Evolutionary conservation across 148 eudicot genomes (phyloP).

Genomic region (Silene latifolia): DNA sequence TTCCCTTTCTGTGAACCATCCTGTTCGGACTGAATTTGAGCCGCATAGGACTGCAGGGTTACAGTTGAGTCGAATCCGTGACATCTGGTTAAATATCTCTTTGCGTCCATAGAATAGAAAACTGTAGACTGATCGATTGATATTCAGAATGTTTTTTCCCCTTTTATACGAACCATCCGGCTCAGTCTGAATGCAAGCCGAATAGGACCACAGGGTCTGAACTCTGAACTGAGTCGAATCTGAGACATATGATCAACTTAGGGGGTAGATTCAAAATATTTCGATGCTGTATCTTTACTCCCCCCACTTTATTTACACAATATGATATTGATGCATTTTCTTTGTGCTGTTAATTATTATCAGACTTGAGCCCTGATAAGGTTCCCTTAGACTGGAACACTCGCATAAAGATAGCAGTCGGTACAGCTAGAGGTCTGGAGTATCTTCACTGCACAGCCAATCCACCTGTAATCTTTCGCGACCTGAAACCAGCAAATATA

Average conservation of each 20-base stretch:
- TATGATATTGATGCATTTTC: not conserved
- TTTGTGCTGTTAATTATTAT: constrained; percentile 4
- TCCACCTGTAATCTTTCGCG: constrained; percentile 73
- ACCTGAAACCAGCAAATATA: constrained; percentile 68
- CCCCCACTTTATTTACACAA: not conserved
- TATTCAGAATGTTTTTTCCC: no score
- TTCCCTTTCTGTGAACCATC: no score
- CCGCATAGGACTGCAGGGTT: not conserved
- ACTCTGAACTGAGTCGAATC: not conserved
- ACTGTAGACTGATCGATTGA: no score
- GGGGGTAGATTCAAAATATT: not conserved
- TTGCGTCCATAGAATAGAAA: no score
- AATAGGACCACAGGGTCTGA: not conserved
- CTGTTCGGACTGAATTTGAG: not conserved
- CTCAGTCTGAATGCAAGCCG: not conserved
- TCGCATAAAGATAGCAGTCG: constrained; percentile 38
- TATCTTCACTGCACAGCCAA: constrained; percentile 67
- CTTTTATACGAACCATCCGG: no score
- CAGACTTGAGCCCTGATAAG: constrained; percentile 30
- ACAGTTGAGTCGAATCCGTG: not conserved
- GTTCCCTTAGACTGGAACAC: constrained; percentile 43
- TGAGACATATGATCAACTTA: not conserved
- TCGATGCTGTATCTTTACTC: not conserved
- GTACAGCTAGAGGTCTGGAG: constrained; percentile 58
- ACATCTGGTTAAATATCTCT: not conserved